Conservation (phyloP, 352 stramenopile genomes). For the Pythium folliculosum region DNA sequence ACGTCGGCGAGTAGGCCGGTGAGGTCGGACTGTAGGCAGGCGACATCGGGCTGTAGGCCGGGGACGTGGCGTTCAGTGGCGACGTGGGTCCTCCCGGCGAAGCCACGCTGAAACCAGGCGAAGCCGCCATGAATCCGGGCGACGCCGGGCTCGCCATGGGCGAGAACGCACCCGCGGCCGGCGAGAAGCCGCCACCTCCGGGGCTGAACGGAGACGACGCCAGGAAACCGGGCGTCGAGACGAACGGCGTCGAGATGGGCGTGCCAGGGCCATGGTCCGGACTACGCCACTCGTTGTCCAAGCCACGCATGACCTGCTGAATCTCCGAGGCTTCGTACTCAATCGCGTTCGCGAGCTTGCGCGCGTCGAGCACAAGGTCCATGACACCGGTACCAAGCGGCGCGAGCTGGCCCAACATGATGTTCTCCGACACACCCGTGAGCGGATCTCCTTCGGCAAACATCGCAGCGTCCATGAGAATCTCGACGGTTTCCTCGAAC, state of each 20-base stretch:
- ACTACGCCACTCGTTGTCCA: constrained; percentile 92
- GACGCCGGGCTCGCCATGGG: constrained; percentile 82
- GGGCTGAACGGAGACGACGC: constrained; percentile 89
- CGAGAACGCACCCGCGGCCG: constrained; percentile 83
- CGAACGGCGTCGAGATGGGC: constrained; percentile 86
- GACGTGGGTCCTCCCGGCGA: constrained; percentile 72
- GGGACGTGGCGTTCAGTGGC: constrained; percentile 73
- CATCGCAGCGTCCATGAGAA: constrained; percentile 98
- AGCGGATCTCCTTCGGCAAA: constrained; percentile 98
- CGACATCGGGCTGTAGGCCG: constrained; percentile 87
- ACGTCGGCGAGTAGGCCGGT: constrained; percentile 76
- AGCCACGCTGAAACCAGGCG: constrained; percentile 77
- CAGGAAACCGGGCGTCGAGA: constrained; percentile 83
- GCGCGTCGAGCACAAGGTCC: constrained; percentile 97
- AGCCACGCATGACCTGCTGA: constrained; percentile 86
- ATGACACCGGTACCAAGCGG: constrained; percentile 97
- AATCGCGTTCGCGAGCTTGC: constrained; percentile 97
- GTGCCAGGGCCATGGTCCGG: constrained; percentile 74
- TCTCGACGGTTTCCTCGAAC: constrained; percentile 99
- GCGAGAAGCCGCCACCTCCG: constrained; percentile 87
- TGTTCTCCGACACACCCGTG: constrained; percentile 98
- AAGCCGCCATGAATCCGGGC: constrained; percentile 74
- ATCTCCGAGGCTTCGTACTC: constrained; percentile 95
- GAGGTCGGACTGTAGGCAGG: constrained; percentile 85
- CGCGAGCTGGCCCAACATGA: constrained; percentile 98